These are phyloP conservation scores for Backusella psychrophila DNA, from an alignment of 192 early-diverging fungal species.

Conservation along the genomic window DNA sequence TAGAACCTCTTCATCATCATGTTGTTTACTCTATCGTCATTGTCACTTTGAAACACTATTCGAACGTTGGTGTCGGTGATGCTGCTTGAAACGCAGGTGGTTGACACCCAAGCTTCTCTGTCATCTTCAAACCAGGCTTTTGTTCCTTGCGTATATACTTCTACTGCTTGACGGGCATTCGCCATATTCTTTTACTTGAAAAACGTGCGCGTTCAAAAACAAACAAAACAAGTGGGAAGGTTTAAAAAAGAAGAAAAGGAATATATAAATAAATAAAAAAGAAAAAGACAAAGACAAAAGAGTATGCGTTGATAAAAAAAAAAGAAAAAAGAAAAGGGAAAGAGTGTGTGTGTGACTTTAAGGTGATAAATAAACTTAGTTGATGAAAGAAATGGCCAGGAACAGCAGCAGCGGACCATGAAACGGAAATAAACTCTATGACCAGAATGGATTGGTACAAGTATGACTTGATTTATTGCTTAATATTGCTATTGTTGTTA, in stretches of 20 bases:
- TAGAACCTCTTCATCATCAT: neutral
- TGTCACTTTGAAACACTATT: conserved; percentile 61
- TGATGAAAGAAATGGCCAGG: neutral
- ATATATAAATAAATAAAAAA: neutral
- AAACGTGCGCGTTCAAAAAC: neutral
- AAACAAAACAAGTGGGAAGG: neutral
- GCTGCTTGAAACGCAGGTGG: conserved; percentile 52
- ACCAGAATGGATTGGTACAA: neutral
- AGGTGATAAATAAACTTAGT: neutral
- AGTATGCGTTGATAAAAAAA: neutral
- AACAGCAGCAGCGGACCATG: neutral
- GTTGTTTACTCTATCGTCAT: conserved; percentile 15
- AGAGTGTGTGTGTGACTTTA: neutral
- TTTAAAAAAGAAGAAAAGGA: neutral
- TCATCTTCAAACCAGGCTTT: conserved; percentile 89
- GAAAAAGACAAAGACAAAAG: neutral
- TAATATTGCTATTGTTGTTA: neutral
- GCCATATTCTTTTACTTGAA: neutral
- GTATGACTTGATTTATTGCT: conserved; percentile 5
- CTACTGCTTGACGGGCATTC: conserved; percentile 41
- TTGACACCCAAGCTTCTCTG: conserved; percentile 83
- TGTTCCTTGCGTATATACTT: conserved; percentile 70
- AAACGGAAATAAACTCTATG: conserved; percentile 4
- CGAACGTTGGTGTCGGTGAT: conserved; percentile 57
- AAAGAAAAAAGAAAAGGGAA: neutral